These are phyloP conservation scores for Auricularia cornea DNA, from an alignment of 768 basidiomycete genomes.

Conservation along the genomic window DNA sequence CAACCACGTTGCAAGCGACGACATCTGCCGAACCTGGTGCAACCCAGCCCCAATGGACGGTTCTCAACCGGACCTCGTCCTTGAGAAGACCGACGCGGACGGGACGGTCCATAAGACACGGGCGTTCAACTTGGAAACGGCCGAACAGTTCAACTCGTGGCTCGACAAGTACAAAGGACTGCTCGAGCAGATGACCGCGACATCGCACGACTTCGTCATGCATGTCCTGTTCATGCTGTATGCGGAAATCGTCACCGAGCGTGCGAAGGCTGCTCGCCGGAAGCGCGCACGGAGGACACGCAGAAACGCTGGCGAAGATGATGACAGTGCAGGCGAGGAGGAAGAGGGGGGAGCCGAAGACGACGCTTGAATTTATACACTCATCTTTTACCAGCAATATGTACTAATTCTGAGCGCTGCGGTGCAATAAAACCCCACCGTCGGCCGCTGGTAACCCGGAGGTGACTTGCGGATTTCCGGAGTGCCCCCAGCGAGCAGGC, in stretches of 20 bases:
- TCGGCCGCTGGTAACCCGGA: too few relatives aligned
- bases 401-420: too few relatives aligned
- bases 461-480: too few relatives aligned
- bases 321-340: too few relatives aligned
- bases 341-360: too few relatives aligned
- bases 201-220: slow-evolving; percentile 19
- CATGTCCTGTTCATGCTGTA: slow-evolving; percentile 14
- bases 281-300: too few relatives aligned
- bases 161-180: slow-evolving; percentile 24
- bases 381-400: too few relatives aligned
- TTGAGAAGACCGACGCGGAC: slow-evolving; percentile 14
- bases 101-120: slow-evolving; percentile 14
- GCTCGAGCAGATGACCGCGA: slow-evolving; percentile 18
- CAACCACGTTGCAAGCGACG: slow-evolving; percentile 12
- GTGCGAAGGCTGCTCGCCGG: too few relatives aligned
- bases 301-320: too few relatives aligned
- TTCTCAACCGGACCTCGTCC: slow-evolving; percentile 22
- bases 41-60: slow-evolving; percentile 26
- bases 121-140: slow-evolving; percentile 24
- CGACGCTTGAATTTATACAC: too few relatives aligned
- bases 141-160: slow-evolving; percentile 28
- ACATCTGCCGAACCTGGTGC: slow-evolving; percentile 22
- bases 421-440: too few relatives aligned
- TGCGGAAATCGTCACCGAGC: slow-evolving; percentile 7
- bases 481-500: too few relatives aligned